Conservation (phyloP, 2,329 filamentous ascomycete species). For the Escovopsis sp. region DNA sequence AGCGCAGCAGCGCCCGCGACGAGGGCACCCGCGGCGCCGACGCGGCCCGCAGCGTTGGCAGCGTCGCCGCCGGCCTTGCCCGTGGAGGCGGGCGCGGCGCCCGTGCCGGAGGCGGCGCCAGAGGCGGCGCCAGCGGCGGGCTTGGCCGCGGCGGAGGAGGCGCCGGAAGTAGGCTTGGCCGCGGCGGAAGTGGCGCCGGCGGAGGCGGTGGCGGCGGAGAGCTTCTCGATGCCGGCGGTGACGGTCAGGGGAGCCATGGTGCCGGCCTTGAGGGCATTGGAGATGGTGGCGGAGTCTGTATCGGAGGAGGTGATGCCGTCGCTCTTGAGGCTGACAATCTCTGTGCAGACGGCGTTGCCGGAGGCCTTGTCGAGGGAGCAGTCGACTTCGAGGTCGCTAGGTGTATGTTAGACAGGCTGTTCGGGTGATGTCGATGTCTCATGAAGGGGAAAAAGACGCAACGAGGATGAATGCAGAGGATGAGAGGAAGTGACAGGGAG, state of each 20-base stretch:
- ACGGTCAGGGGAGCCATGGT: conserved; percentile 19
- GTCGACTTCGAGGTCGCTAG: too few relatives aligned
- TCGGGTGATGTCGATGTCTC: neutral
- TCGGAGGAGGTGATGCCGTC: conserved; percentile 9
- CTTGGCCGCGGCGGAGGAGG: conserved; percentile 7
- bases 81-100: conserved; percentile 5
- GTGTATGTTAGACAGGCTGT: neutral
- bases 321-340: conserved; percentile 3
- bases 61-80: conserved; percentile 7
- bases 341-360: neutral
- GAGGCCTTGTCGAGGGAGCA: neutral
- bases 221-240: conserved; percentile 23
- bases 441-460: too few relatives aligned
- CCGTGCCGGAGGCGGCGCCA: conserved; percentile 4
- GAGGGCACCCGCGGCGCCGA: conserved; percentile 19
- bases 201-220: conserved; percentile 9
- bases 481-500: too few relatives aligned
- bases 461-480: too few relatives aligned
- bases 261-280: too few relatives aligned
- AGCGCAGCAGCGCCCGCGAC: conserved; percentile 20
- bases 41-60: conserved; percentile 17
- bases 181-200: conserved; percentile 1
- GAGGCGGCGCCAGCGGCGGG: conserved; percentile 2
- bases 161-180: conserved; percentile 7
- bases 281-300: too few relatives aligned